Base-by-base conservation (phyloP, 2,329 filamentous ascomycete genomes). In the Ascomycota sp. region DNA sequence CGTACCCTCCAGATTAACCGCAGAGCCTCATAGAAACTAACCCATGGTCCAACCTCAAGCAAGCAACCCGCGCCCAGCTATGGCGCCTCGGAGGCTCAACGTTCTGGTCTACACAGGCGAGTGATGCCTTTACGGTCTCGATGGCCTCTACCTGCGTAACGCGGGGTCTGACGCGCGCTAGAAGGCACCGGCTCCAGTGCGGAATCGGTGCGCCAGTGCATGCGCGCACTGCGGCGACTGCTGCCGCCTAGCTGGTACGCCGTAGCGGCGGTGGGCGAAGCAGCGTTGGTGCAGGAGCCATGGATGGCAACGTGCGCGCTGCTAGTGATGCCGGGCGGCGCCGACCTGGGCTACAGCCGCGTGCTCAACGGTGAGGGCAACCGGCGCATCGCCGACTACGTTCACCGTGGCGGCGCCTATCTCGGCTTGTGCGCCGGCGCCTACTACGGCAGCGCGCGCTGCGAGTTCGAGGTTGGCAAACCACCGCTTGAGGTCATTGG, bases 391-490 rank as follows among this genome's bases (percentile, higher is more conserved):
- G 61, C 66, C 36, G 76, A 86, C 43, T 98, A 78, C 47, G 81
- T 98, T 33, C 77, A 82, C 38, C 66, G 70, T 25, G 89, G 89
- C 25, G 89, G 89, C 11, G 62, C 68, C 1, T 98, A 89, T 48
- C 65, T 98, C 2, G 89, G 89, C 1, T 75, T 98, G 45, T 98
- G 89, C 50, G 89, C 89, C 2, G 89, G 89, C 6, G 89, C 78
- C 9, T 98, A 98, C 56, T 98, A 92, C 46, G 89, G 77, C 16
- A 73, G 66, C 42, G 61, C 64, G 29, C 66, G 64, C 40, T 93
- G 86, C 49, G 89, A 98, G 51, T 98, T 95, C 41, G 86, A 95
- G 55, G 74, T 89, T 9, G 82, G 83, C 2, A 72, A 89, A 35
- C 44, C 43, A 26, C 64, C 67, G 2, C 66, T 95, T 57, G 81